These are phyloP conservation scores for Nemania sp. DNA, from an alignment of 2,329 filamentous ascomycete genomes.

Conservation along the genomic window DNA sequence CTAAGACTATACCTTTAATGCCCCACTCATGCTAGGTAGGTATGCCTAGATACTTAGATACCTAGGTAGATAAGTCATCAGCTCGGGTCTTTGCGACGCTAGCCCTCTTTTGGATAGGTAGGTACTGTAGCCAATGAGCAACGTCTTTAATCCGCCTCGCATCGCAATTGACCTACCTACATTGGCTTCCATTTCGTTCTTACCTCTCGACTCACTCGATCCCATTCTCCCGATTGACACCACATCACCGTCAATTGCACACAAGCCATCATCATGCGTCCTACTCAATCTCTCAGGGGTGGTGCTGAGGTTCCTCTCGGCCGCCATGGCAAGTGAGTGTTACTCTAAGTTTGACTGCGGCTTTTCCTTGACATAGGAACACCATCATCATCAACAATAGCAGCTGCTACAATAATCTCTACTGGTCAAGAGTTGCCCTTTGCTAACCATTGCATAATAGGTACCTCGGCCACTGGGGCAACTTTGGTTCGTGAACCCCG, in stretches of 20 bases:
- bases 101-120: slow-evolving; percentile 36
- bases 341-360: slow-evolving; percentile 45
- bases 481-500: slow-evolving; percentile 71
- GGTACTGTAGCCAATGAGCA: slow-evolving; percentile 32
- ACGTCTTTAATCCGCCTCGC: slow-evolving; percentile 51
- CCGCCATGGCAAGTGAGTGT: slow-evolving; percentile 59
- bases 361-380: slow-evolving; percentile 46
- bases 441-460: slow-evolving; percentile 58
- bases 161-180: slow-evolving; percentile 36
- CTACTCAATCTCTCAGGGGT: slow-evolving; percentile 58
- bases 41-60: too few relatives aligned
- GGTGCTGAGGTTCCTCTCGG: slow-evolving; percentile 58
- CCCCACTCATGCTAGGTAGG: too few relatives aligned
- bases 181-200: slow-evolving; percentile 26
- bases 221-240: slow-evolving; percentile 48
- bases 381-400: too few relatives aligned
- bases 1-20: too few relatives aligned
- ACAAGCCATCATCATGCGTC: slow-evolving; percentile 57
- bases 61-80: slow-evolving; percentile 2
- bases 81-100: slow-evolving; percentile 36
- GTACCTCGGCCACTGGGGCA: slow-evolving; percentile 80
- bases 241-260: slow-evolving; percentile 45
- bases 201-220: slow-evolving; percentile 29
- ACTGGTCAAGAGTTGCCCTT: neutral
- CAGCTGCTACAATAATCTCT: too few relatives aligned